These are phyloP conservation scores for Melastoma malabathricum DNA, from an alignment of 345 rosid genomes.

Conservation along the genomic window DNA sequence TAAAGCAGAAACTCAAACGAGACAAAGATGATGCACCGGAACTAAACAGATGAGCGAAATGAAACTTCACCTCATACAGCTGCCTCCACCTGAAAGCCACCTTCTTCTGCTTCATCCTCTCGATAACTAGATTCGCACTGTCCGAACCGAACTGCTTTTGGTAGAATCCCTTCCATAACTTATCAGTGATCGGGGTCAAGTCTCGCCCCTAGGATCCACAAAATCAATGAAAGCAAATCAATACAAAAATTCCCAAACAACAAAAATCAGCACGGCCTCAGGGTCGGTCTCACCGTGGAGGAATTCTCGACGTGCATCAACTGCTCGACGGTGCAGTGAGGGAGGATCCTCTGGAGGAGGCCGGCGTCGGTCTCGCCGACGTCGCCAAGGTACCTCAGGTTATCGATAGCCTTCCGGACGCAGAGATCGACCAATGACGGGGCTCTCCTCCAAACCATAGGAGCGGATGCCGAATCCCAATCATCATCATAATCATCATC, in stretches of 20 bases:
- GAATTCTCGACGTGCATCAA: conserved; percentile 58
- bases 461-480: too few species aligned
- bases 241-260: not conserved
- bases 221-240: conserved; percentile 1
- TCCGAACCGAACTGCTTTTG: conserved; percentile 38
- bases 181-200: conserved; percentile 68
- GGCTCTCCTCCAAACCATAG: conserved; percentile 12
- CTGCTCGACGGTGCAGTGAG: conserved; percentile 68
- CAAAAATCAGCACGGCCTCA: not conserved
- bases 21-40: too few species aligned
- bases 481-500: too few species aligned
- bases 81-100: conserved; percentile 53
- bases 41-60: not conserved
- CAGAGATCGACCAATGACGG: conserved; percentile 84
- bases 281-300: conserved; percentile 29
- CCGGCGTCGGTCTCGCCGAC: conserved; percentile 70
- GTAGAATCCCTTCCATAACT: conserved; percentile 65
- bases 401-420: conserved; percentile 35
- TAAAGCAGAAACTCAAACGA: too few species aligned
- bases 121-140: conserved; percentile 21
- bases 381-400: conserved; percentile 65
- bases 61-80: conserved; percentile 46
- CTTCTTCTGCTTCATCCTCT: conserved; percentile 44
- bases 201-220: conserved; percentile 49
- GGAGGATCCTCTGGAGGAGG: conserved; percentile 61